phyloP scores from a whole-genome alignment of 1,139 yeast genomes.

The Suzukiozyma palmioleophila region DNA sequence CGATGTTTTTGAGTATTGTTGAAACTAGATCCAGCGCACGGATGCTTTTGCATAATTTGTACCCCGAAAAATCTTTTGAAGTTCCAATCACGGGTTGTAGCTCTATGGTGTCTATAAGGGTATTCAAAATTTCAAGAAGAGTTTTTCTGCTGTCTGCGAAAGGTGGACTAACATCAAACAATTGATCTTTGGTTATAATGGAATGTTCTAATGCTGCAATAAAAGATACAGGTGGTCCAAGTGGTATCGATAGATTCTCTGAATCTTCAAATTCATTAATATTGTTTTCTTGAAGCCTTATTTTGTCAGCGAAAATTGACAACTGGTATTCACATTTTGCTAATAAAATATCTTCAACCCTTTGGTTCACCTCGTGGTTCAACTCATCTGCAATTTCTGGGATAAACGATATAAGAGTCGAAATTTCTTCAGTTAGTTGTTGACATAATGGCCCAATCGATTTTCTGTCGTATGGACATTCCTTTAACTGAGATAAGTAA shows the following conservation, averaged over 20 bases:
- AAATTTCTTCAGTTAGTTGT: slow-evolving; percentile 38
- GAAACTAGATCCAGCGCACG: neutral
- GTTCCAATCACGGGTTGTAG: slow-evolving; percentile 8
- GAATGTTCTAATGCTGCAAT: slow-evolving; percentile 20
- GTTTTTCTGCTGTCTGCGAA: slow-evolving; percentile 18
- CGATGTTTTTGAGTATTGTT: slow-evolving; percentile 14
- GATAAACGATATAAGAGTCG: slow-evolving; percentile 38
- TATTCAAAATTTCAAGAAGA: slow-evolving; percentile 11
- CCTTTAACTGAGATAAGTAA: slow-evolving; percentile 20
- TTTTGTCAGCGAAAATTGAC: slow-evolving; percentile 5
- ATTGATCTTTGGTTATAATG: slow-evolving; percentile 39
- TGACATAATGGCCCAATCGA: slow-evolving; percentile 17
- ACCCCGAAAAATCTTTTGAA: neutral
- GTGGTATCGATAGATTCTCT: neutral
- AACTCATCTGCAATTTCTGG: slow-evolving; percentile 35
- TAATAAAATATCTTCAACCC: slow-evolving; percentile 31
- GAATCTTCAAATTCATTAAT: slow-evolving; percentile 7
- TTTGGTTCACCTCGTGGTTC: slow-evolving; percentile 35
- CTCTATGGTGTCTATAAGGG: slow-evolving; percentile 12
- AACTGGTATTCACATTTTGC: slow-evolving; percentile 24
- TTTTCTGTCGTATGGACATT: slow-evolving; percentile 22
- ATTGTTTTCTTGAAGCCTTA: slow-evolving; percentile 2
- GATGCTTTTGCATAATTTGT: neutral
- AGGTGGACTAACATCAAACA: slow-evolving; percentile 34
- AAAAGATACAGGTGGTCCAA: neutral